Evolutionary conservation across 805 yeast genomes (phyloP), one percentile per base, ranked within the genome.

Genomic region (Nakazawaea laoshanensis): DNA sequence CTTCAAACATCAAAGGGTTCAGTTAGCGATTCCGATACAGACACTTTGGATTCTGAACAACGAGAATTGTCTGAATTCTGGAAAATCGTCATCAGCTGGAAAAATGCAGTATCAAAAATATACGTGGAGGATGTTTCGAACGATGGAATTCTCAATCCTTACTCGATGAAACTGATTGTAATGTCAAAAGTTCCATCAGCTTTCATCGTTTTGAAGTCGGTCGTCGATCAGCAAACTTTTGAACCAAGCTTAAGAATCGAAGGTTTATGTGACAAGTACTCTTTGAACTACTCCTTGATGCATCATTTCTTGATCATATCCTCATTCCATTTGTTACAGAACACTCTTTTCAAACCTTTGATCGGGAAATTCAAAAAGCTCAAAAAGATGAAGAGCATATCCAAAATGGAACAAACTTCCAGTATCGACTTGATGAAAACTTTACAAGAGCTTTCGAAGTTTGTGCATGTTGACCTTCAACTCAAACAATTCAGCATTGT

Each of bases 221-320:
- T 31, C n/a, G 17, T 22, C 22, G 35, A 31, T 25, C 13, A 16
- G 4, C 20, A 11, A 14, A 31, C 21, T 5, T 5, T 16, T 7
- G 10, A 22, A 13, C 15, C 22, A 5, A 17, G 15, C 8, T 30
- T 35, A 15, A 26, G 14, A 16, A 9, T 35, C 19, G 38, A 35
- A 19, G 30, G 30, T 4, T 30, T 30, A 21, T 35, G 38, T 16
- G 32, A 24, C 12, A 19, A 30, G n/a, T 11, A 24, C 4, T 28
- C 32, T n/a, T 15, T 36, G 10, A 25, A 38, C 5, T 52, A 59
- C 27, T 63, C 70, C 3, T 43, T 63, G 11, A 61, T 62, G 38
- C 55, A 64, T 3, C 64, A 65, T 30, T 74, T 71, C 44, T 50
- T 70, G 14, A 45, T 64, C 0, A 46, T 67, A 3, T 68, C 77